Percentiles rank a stretch among this genome's conserved stretches.
These are phyloP conservation scores for Didymella pomorum DNA, from an alignment of 2,329 filamentous ascomycete genomes.

Conservation along the genomic window DNA sequence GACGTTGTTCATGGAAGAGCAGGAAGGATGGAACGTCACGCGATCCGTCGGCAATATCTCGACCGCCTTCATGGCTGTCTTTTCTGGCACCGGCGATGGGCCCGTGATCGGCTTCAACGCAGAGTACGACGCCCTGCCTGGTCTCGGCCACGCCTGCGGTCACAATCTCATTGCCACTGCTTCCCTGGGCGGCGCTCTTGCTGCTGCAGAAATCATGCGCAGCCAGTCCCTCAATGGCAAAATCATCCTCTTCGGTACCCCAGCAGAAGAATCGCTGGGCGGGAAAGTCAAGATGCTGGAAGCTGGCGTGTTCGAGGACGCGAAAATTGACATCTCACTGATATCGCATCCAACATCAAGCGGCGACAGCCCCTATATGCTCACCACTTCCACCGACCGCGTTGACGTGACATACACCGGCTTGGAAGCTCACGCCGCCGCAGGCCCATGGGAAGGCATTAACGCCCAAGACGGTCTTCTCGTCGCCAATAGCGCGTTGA, in stretches of 20 bases:
- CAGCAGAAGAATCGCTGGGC: conserved; percentile 54
- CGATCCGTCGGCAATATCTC: conserved; percentile 47
- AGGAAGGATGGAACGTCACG: conserved; percentile 39
- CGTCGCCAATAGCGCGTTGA: conserved; percentile 25
- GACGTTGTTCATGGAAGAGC: conserved; percentile 57
- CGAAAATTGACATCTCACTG: conserved; percentile 43
- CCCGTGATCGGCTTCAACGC: conserved; percentile 58
- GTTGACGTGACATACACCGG: conserved; percentile 26
- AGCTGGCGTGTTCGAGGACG: conserved; percentile 52
- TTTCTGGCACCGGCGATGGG: conserved; percentile 39
- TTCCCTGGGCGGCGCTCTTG: conserved; percentile 51
- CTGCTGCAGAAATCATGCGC: conserved; percentile 44
- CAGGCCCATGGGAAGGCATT: conserved; percentile 42
- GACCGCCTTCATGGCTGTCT: conserved; percentile 46
- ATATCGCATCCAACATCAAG: conserved; percentile 48
- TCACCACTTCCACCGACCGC: conserved; percentile 48
- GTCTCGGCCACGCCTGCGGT: conserved; percentile 56
- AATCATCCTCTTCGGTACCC: conserved; percentile 55
- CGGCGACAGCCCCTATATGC: conserved; percentile 58
- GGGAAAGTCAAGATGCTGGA: conserved; percentile 58
- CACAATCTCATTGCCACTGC: conserved; percentile 57
- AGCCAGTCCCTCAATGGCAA: conserved; percentile 44
- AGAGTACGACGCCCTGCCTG: conserved; percentile 49
- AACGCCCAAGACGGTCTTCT: conserved; percentile 32
- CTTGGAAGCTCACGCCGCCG: conserved; percentile 40